Base-by-base conservation (phyloP, 1,139 yeast genomes). In the Entelexis sorbosivorans region DNA sequence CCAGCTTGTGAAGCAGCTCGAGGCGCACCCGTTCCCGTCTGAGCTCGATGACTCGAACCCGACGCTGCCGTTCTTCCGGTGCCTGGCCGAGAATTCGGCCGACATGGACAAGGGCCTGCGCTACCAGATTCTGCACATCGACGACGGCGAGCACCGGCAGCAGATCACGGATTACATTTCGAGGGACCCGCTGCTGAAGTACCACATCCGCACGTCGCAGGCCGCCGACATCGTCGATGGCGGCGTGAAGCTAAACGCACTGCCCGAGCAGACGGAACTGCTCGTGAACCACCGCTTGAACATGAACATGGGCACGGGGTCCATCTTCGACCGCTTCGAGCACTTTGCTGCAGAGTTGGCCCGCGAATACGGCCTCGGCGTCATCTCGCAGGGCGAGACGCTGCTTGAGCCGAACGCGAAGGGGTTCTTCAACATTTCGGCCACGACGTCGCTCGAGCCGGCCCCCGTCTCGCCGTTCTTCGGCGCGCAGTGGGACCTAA, bases 191-290 rank as follows among this genome's bases (percentile, higher is more conserved):
- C 32, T 22, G 44, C 45, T 55, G 43, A 53, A 57, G 44, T 78
- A 71, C 59, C 64, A 77, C 40, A 69, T 82, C 50, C 72, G 74
- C 44, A 81, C 89, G 0, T 73, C 86, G 5, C 87, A 81, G 62
- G 85, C 89, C 0, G 72, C 75, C 14, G 89, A 82, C 63, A 70
- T 80, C 14, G 70, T 83, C 50, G 58, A 66, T 11, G 91, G 89
- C 14, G 93, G 91, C 14, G 73, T 75, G 39, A 83, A 82, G 64
- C 69, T 78, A 31, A 83, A 83, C 61, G 89, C 91, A 1, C 69
- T 84, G 52, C 94, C 95, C 1, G 94, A 85, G 61, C 72, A 70
- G 55, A 82, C 76, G 3, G 69, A 71, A 5, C 68, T 80, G 14
- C 63, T 73, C 44, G 72, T 82, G 44, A 81, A 82, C 64, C 79